phyloP scores from a whole-genome alignment of 78 protist genomes.

The Isochrysis galbana region DNA sequence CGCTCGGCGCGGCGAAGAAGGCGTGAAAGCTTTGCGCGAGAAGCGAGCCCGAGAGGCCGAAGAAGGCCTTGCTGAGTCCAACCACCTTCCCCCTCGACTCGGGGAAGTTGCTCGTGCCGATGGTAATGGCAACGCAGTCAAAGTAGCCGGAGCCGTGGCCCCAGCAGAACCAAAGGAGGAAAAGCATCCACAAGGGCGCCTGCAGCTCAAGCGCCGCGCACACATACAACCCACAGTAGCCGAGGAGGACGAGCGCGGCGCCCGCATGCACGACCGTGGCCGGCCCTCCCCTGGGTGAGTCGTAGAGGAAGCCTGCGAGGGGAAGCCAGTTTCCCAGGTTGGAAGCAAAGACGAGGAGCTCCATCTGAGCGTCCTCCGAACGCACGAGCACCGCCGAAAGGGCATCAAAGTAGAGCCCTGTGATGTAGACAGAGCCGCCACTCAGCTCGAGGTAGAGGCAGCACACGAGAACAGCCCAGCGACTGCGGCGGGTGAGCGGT shows the following conservation, averaged over 20 bases:
- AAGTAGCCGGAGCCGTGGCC: conserved; percentile 6
- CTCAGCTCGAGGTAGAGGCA: not conserved
- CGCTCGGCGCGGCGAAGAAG: not conserved
- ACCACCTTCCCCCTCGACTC: not conserved
- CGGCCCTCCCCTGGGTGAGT: not conserved
- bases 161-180: not conserved
- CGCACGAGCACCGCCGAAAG: not conserved
- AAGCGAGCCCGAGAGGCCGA: not conserved
- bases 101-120: not conserved
- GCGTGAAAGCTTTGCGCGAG: not conserved
- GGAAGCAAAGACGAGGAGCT: not conserved
- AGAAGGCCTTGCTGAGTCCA: not conserved
- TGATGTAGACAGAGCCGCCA: not conserved
- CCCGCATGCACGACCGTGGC: not conserved
- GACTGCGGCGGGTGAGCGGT: no score
- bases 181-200: not conserved
- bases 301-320: not conserved
- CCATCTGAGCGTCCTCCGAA: not conserved
- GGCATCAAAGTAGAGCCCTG: not conserved
- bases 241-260: not conserved
- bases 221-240: not conserved
- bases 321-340: not conserved
- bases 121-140: not conserved
- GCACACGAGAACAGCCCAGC: not conserved
- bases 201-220: not conserved